Conservation (phyloP, 2,329 filamentous ascomycete species). For the Ascochyta pisi region DNA sequence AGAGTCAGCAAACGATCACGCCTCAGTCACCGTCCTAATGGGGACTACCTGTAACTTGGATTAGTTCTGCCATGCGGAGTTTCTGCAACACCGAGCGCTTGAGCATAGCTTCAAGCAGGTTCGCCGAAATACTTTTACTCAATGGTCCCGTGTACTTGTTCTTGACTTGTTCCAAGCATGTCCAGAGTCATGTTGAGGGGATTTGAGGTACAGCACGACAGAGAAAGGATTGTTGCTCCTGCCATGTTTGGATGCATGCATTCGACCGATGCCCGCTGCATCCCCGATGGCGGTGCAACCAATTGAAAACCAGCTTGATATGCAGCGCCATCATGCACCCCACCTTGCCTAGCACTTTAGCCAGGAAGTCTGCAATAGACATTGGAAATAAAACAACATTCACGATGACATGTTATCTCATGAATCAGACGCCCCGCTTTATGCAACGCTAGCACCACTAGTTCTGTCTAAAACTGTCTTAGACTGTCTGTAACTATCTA, state of each 20-base stretch:
- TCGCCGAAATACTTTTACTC: background rate
- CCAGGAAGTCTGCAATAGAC: background rate
- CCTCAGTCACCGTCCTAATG: slow-evolving; percentile 1
- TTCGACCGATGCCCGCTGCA: slow-evolving; percentile 18
- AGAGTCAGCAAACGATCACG: slow-evolving; percentile 40
- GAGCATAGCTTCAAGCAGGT: background rate
- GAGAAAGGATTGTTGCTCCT: slow-evolving; percentile 2
- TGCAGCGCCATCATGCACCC: slow-evolving; percentile 8
- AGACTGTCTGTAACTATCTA: too few relatives aligned
- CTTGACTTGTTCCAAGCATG: background rate
- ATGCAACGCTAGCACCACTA: too few relatives aligned
- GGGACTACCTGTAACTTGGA: background rate
- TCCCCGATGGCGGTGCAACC: slow-evolving; percentile 2
- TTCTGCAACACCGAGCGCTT: background rate
- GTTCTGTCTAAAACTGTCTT: too few relatives aligned
- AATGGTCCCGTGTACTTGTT: background rate
- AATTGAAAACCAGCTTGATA: slow-evolving; percentile 5
- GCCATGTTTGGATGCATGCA: slow-evolving; percentile 8
- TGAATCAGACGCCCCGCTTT: too few relatives aligned
- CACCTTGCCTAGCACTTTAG: slow-evolving; percentile 7
- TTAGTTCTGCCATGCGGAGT: background rate
- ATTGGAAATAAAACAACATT: slow-evolving; percentile 1
- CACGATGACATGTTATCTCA: too few relatives aligned
- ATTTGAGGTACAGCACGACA: slow-evolving; percentile 1
- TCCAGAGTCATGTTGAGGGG: slow-evolving; percentile 15